Base-by-base conservation (phyloP, 805 yeast genomes). In the Blastobotrys muscicola region DNA sequence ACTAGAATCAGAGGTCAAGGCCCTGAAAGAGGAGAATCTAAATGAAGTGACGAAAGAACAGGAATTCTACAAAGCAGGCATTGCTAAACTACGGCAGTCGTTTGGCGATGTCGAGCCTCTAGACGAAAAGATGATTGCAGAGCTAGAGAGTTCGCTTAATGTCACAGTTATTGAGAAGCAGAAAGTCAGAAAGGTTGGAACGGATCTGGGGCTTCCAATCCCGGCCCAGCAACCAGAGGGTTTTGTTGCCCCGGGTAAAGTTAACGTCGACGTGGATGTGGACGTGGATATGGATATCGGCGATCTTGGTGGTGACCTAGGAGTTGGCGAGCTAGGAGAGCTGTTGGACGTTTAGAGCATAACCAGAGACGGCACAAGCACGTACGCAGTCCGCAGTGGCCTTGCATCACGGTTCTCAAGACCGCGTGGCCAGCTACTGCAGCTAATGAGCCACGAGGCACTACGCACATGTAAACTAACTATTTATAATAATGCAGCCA, bases 71-170 rank as follows among this genome's bases (percentile, higher is more conserved):
- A 44, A 43, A 34, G 41, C 42, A 33, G 57, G 50, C 20, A 57
- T 57, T 29, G 48, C 46, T 13, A 46, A 47, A 6, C 52, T 62
- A 15, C 56, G 65, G 12, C 55, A 55, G 11, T 56, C 55, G 8
- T 60, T 58, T 38, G 65, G 64, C 13, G 26, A 29, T 10, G 43
- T 41, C 20, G 34, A 26, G 7, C 30, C 40, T 1, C 10, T 31
- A n/a, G 44, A 43, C 8, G 48, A 33, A 3, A 36, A 36, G 13
- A 11, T 46, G 16, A 30, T 39, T 11, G 23, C 29, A 13, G 44
- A 46, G 16, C 31, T 49, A n/a, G 50, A 46, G 36, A 7, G n/a
- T 16, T 15, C 14, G 20, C 15, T 34, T 7, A 39, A 11, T 23
- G 36, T 11, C 26, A 15, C 36, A 10, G 39, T 41, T 7, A 29